A percentile compares a stretch with the other conserved stretches of the same genome.
Conservation (phyloP, 2,329 filamentous ascomycete genomes). For the Colletotrichum sp. region DNA sequence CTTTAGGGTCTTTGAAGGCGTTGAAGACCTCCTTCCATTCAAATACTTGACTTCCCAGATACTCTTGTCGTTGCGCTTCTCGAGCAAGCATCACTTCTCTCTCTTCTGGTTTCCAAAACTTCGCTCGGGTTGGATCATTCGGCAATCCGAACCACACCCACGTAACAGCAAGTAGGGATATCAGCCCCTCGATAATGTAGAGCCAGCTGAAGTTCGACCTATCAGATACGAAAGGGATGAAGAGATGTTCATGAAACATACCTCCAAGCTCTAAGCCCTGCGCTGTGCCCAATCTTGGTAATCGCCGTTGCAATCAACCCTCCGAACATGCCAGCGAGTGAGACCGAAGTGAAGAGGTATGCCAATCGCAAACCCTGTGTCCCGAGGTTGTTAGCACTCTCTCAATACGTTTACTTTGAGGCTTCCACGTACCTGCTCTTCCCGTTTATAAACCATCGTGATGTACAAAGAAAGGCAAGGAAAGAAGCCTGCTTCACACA, state of each 20-base stretch:
- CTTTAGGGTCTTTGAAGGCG: slow-evolving; percentile 53
- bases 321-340: slow-evolving; percentile 34
- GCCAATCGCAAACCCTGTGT: slow-evolving; percentile 29
- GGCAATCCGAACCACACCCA: slow-evolving; percentile 52
- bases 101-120: slow-evolving; percentile 52
- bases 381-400: not conserved
- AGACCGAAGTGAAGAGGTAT: slow-evolving; percentile 34
- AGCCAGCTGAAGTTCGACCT: slow-evolving; percentile 41
- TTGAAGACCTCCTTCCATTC: slow-evolving; percentile 53
- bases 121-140: slow-evolving; percentile 48
- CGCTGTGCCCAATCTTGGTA: slow-evolving; percentile 46
- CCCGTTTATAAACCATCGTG: slow-evolving; percentile 4
- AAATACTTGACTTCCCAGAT: slow-evolving; percentile 53
- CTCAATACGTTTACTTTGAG: not conserved
- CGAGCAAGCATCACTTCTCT: slow-evolving; percentile 54
- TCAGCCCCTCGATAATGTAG: slow-evolving; percentile 50
- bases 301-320: slow-evolving; percentile 34
- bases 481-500: slow-evolving; percentile 24
- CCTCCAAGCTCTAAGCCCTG: slow-evolving; percentile 50
- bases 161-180: slow-evolving; percentile 41
- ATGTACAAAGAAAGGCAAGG: slow-evolving; percentile 33
- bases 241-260: not conserved
- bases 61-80: slow-evolving; percentile 46
- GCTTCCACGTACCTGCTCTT: not conserved
- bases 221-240: not conserved